Base-by-base conservation (phyloP, 768 basidiomycete species). In the Boletus huronensis region DNA sequence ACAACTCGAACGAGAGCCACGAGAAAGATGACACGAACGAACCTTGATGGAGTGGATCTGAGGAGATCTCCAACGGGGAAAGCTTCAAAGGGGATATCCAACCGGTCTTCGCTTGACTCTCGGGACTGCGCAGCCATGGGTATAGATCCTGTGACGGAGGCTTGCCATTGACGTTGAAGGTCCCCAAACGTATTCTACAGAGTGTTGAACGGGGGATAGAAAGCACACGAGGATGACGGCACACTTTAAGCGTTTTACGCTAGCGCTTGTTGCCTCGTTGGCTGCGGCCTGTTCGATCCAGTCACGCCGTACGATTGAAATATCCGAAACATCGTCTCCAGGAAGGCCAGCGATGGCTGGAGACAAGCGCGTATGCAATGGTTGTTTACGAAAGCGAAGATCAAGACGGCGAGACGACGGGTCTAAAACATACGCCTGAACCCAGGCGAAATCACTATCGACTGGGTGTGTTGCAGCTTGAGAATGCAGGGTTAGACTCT, bases 91-190 rank as follows among this genome's bases (percentile, higher is more conserved):
- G 73, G 29, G 77, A 74, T 35, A 74, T 70, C 48, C 58, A 67
- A 42, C 58, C 58, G 19, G 55, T n/a, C 28, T 57, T 59, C 0
- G 3, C 14, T 13, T 50, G 45, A 7, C 32, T n/a, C 28, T 50
- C 49, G 7, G 35, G 25, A 8, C 73, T 67, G 40, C 79, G 72
- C 29, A 90, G 62, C 88, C 90, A 92, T 3, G 78, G 67, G 5
- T 81, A 80, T 9, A 93, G 70, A 64, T 90, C 87, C 58, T 88
- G 85, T 3, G 85, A 82, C 1, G 91, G 88, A 35, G 80, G 59
- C 62, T 83, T 84, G 1, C 88, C 90, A 60, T 91, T 90, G 43
- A 93, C 90, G 60, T 93, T 93, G 74, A 93, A 93, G 0, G 88
- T 89, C 21, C 90, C 89, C 17, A 87, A 55, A 6, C 88, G 84